Conservation (phyloP, 1,139 yeast genomes). For the Candida sp. region DNA sequence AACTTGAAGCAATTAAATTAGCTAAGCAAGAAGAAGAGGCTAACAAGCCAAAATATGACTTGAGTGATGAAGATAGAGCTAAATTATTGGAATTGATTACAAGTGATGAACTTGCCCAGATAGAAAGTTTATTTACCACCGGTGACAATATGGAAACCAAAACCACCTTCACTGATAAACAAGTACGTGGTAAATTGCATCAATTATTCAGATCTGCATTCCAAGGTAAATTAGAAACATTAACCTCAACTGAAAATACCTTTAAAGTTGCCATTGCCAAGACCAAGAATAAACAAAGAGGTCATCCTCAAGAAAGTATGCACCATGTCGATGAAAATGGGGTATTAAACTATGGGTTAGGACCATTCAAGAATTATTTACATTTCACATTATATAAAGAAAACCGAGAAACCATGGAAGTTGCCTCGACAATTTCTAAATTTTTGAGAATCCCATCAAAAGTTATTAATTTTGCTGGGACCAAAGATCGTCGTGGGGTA, state of each 20-base stretch:
- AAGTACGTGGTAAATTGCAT: slow-evolving; percentile 72
- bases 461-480: slow-evolving; percentile 81
- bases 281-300: slow-evolving; percentile 25
- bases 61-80: slow-evolving; percentile 42
- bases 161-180: slow-evolving; percentile 62
- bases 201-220: slow-evolving; percentile 73
- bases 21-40: slow-evolving; percentile 19
- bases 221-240: slow-evolving; percentile 71
- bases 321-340: slow-evolving; percentile 50
- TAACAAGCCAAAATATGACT: slow-evolving; percentile 30
- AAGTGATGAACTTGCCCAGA: slow-evolving; percentile 51
- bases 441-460: slow-evolving; percentile 72
- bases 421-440: slow-evolving; percentile 70
- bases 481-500: slow-evolving; percentile 94
- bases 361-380: slow-evolving; percentile 63
- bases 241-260: slow-evolving; percentile 66
- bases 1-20: slow-evolving; percentile 24
- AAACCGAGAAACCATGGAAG: slow-evolving; percentile 97
- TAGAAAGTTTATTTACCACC: slow-evolving; percentile 52
- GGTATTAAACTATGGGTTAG: slow-evolving; percentile 55
- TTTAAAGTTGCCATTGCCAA: slow-evolving; percentile 55
- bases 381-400: slow-evolving; percentile 88
- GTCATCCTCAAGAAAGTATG: slow-evolving; percentile 37
- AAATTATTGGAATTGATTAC: slow-evolving; percentile 56
- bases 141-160: slow-evolving; percentile 62